These are phyloP conservation scores for Zizania palustris DNA, from an alignment of 202 grass and related monocot species.

Conservation along the genomic window DNA sequence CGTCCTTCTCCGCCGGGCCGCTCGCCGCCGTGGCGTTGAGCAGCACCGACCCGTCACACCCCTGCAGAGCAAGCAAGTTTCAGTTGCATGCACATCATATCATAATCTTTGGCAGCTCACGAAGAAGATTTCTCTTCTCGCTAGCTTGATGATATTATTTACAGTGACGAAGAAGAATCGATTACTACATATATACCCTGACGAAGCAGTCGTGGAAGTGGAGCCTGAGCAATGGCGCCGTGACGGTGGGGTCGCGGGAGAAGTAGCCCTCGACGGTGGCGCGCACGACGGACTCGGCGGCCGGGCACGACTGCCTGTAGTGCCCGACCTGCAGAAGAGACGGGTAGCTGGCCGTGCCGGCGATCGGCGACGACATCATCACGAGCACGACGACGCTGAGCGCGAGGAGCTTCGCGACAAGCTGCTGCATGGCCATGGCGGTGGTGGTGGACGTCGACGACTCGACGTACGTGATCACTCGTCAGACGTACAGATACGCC, in stretches of 20 bases:
- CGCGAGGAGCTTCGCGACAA: background rate
- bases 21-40: slow-evolving; percentile 48
- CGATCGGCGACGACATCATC: background rate
- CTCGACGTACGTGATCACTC: background rate
- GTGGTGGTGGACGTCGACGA: background rate
- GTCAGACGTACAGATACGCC: background rate
- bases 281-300: background rate
- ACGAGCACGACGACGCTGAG: background rate
- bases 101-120: no score
- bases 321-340: background rate
- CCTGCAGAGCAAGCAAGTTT: slow-evolving; percentile 7
- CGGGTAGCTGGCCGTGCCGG: no score
- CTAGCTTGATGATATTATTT: no score
- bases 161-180: no score
- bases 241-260: background rate
- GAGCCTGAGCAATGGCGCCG: background rate
- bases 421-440: background rate
- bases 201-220: slow-evolving; percentile 5
- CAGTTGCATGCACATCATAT: background rate
- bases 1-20: slow-evolving; percentile 47
- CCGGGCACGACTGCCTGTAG: background rate
- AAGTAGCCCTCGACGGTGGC: background rate
- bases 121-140: no score
- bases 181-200: no score
- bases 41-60: slow-evolving; percentile 60